phyloP scores from a whole-genome alignment of 768 basidiomycete genomes.

The Lentinus tigrinus region DNA sequence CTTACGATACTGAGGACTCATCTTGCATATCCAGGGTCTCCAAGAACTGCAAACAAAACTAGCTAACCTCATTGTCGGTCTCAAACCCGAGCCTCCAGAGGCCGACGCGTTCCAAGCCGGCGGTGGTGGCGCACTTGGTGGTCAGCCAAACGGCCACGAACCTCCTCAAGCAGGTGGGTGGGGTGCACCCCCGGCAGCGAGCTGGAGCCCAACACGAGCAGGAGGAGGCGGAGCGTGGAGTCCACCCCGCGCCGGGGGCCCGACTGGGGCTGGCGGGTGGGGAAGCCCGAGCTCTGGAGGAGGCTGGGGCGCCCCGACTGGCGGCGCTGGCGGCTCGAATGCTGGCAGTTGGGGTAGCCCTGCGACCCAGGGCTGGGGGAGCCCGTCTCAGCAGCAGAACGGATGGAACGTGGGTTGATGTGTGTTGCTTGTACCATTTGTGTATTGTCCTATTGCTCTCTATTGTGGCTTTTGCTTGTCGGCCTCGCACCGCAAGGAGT shows the following conservation, averaged over 20 bases:
- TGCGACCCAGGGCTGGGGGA: slow-evolving; percentile 26
- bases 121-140: slow-evolving; percentile 21
- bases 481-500: too few relatives aligned
- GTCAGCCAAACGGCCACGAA: slow-evolving; percentile 8
- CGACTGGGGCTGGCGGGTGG: background rate
- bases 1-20: background rate
- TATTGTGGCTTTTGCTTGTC: too few relatives aligned
- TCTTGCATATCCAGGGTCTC: slow-evolving; percentile 51
- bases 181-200: slow-evolving; percentile 12
- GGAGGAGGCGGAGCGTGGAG: slow-evolving; percentile 24
- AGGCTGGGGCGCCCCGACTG: slow-evolving; percentile 2
- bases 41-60: slow-evolving; percentile 78
- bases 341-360: slow-evolving; percentile 14
- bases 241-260: background rate
- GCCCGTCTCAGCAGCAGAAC: slow-evolving; percentile 26
- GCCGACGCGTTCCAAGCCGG: slow-evolving; percentile 47
- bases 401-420: slow-evolving; percentile 30
- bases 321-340: background rate
- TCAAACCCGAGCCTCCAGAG: slow-evolving; percentile 48
- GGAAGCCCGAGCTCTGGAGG: background rate
- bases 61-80: slow-evolving; percentile 73
- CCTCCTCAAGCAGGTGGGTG: slow-evolving; percentile 15
- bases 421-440: background rate
- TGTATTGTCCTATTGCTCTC: background rate
- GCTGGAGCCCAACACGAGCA: slow-evolving; percentile 21